Conservation (phyloP, 78 protist species). For the Guillardia theta region DNA sequence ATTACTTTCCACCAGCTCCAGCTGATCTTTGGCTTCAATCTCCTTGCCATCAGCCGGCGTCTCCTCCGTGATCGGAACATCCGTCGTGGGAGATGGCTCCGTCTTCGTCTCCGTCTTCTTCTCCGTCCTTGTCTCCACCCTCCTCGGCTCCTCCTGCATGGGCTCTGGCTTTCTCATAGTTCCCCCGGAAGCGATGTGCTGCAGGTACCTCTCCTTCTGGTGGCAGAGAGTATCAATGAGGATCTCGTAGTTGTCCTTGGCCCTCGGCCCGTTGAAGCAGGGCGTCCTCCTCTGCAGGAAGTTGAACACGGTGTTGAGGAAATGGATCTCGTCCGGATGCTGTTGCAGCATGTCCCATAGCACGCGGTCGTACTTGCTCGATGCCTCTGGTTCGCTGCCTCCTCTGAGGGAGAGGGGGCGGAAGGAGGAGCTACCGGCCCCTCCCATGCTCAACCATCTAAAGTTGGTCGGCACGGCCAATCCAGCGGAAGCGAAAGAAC, state of each 20-base stretch:
- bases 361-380: background rate
- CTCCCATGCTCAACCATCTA: too few relatives aligned
- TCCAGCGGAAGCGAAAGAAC: too few relatives aligned
- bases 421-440: too few relatives aligned
- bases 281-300: slow-evolving; percentile 25
- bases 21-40: background rate
- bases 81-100: background rate
- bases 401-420: too few relatives aligned
- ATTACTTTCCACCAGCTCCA: background rate
- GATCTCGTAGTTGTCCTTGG: background rate
- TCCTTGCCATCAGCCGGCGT: background rate
- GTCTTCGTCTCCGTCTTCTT: background rate
- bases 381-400: too few relatives aligned
- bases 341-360: background rate
- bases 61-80: background rate
- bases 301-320: slow-evolving; percentile 1
- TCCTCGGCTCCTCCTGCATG: background rate
- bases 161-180: background rate
- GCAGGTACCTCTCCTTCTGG: background rate
- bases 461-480: too few relatives aligned
- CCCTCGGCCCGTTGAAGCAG: background rate
- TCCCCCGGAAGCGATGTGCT: background rate
- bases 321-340: background rate
- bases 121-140: background rate
- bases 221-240: background rate